These are phyloP conservation scores for Sphaerosporella brunnea DNA, from an alignment of 495 filamentous ascomycete genomes.

Conservation along the genomic window DNA sequence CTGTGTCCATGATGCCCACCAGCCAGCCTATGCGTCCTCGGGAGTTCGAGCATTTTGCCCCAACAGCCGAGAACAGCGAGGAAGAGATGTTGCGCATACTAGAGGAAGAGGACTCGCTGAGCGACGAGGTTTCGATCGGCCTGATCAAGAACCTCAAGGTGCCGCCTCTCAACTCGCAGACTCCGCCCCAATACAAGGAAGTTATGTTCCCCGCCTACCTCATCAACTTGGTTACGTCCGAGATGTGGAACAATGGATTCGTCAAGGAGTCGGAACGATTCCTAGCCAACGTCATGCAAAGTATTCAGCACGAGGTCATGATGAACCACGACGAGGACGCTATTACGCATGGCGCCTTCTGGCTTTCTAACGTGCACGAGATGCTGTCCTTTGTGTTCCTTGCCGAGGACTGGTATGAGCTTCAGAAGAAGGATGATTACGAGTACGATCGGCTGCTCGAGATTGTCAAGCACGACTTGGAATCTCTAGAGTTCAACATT, in stretches of 20 bases:
- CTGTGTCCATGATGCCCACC: slow-evolving; percentile 80
- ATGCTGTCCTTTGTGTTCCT: slow-evolving; percentile 99
- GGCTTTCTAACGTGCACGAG: slow-evolving; percentile 98
- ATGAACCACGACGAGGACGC: slow-evolving; percentile 91
- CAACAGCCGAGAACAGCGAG: slow-evolving; percentile 81
- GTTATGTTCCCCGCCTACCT: slow-evolving; percentile 96
- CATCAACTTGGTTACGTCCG: slow-evolving; percentile 95
- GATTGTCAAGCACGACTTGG: slow-evolving; percentile 96
- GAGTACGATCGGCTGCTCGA: slow-evolving; percentile 96
- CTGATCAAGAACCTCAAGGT: slow-evolving; percentile 94
- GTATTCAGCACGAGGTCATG: slow-evolving; percentile 98
- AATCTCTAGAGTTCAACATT: slow-evolving; percentile 98
- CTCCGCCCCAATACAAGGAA: slow-evolving; percentile 89
- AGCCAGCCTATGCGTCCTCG: slow-evolving; percentile 29
- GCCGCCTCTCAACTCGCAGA: slow-evolving; percentile 61
- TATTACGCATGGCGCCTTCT: slow-evolving; percentile 94
- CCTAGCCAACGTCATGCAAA: slow-evolving; percentile 98
- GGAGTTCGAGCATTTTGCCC: slow-evolving; percentile 25
- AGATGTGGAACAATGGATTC: slow-evolving; percentile 99
- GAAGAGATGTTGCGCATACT: slow-evolving; percentile 82
- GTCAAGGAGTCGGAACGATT: slow-evolving; percentile 99
- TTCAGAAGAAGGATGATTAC: slow-evolving; percentile 97
- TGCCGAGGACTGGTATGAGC: slow-evolving; percentile 98
- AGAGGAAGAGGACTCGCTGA: slow-evolving; percentile 84
- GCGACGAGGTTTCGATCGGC: slow-evolving; percentile 90